These are phyloP conservation scores for Populus nigra DNA, from an alignment of 345 rosid genomes.

Conservation along the genomic window DNA sequence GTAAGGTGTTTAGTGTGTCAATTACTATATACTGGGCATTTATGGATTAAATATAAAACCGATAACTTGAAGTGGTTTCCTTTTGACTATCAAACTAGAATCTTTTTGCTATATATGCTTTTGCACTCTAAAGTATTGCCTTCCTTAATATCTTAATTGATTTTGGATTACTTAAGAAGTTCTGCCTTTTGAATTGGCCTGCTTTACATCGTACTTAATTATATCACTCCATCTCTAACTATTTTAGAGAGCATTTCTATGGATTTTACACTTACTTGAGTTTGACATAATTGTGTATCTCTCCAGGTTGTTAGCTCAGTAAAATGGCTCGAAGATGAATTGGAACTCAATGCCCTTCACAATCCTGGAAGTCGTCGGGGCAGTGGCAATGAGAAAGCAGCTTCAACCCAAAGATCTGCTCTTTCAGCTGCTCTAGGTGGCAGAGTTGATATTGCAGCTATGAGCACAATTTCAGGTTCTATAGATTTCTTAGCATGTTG, in stretches of 20 bases:
- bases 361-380: conserved; percentile 92
- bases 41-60: not conserved
- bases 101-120: not conserved
- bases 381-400: conserved; percentile 93
- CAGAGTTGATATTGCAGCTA: conserved; percentile 77
- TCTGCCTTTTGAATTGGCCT: not conserved
- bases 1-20: not conserved
- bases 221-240: not conserved
- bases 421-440: conserved; percentile 96
- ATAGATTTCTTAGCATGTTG: conserved; percentile 10
- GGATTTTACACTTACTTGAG: not conserved
- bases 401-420: conserved; percentile 76
- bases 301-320: conserved; percentile 92
- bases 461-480: conserved; percentile 93
- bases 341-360: conserved; percentile 95
- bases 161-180: not conserved
- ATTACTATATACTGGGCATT: not conserved
- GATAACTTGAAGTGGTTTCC: not conserved
- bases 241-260: not conserved
- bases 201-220: not conserved
- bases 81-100: not conserved
- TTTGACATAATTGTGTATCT: conserved; percentile 15
- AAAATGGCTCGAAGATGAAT: conserved; percentile 99
- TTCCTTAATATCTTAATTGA: not conserved
- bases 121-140: not conserved